Evolutionary conservation across 192 early-diverging fungal species (phyloP).

Genomic region (Coemansia sp.): DNA sequence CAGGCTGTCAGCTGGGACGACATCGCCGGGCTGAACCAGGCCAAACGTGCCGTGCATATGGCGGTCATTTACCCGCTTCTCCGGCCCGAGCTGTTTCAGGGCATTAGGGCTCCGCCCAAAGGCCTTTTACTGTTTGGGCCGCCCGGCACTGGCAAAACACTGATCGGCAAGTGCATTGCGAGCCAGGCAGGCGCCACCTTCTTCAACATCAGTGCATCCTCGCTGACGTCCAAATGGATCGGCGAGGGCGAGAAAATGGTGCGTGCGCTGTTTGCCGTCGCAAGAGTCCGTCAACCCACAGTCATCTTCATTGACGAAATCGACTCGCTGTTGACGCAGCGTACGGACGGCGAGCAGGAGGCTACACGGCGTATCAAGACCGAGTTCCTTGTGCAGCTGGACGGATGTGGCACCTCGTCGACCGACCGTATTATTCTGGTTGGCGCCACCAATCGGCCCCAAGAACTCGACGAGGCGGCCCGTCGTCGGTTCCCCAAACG

Average conservation of each 20-base stretch:
- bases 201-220: slow-evolving; percentile 86
- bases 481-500: slow-evolving; percentile 69
- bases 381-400: slow-evolving; percentile 82
- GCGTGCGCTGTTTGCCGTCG: slow-evolving; percentile 87
- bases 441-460: slow-evolving; percentile 75
- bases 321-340: slow-evolving; percentile 83
- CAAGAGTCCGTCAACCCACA: slow-evolving; percentile 78
- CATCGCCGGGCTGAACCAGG: slow-evolving; percentile 79
- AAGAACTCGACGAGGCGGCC: slow-evolving; percentile 92
- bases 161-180: slow-evolving; percentile 89
- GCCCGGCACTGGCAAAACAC: slow-evolving; percentile 79
- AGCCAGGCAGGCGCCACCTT: slow-evolving; percentile 84
- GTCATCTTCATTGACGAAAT: slow-evolving; percentile 96
- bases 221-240: slow-evolving; percentile 92
- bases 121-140: slow-evolving; percentile 86
- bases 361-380: slow-evolving; percentile 89
- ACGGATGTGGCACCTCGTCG: slow-evolving; percentile 69
- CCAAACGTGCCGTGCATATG: slow-evolving; percentile 76
- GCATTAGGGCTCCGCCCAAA: slow-evolving; percentile 76
- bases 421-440: slow-evolving; percentile 79
- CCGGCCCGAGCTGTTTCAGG: slow-evolving; percentile 81
- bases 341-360: slow-evolving; percentile 87
- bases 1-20: slow-evolving; percentile 74
- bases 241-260: slow-evolving; percentile 95
- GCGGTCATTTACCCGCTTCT: slow-evolving; percentile 80